Evolutionary conservation across 495 filamentous ascomycete species (phyloP).

Genomic region (Talaromyces trachyspermus): DNA sequence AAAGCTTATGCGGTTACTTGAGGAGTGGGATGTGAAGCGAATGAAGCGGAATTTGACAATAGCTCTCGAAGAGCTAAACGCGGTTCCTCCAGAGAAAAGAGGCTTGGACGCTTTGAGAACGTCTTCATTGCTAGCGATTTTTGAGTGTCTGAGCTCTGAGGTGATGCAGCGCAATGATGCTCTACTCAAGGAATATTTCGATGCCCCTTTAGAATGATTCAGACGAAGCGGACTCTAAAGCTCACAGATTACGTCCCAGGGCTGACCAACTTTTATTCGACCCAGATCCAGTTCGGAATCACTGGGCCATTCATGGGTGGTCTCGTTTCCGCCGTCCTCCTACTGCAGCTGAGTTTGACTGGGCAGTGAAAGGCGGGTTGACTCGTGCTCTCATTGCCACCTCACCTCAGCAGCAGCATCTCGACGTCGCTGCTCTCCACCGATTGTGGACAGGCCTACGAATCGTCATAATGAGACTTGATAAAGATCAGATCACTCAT

Average conservation of each 20-base stretch:
- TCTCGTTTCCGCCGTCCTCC: slow-evolving; percentile 48
- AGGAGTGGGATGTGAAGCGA: slow-evolving; percentile 54
- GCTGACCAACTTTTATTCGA: slow-evolving; percentile 76
- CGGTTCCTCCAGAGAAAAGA: slow-evolving; percentile 40
- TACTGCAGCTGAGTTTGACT: slow-evolving; percentile 66
- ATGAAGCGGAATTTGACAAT: slow-evolving; percentile 48
- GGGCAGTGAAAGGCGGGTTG: slow-evolving; percentile 67
- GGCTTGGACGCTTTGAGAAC: slow-evolving; percentile 40
- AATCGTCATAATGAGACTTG: slow-evolving; percentile 59
- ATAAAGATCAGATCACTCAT: slow-evolving; percentile 69
- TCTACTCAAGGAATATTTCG: slow-evolving; percentile 54
- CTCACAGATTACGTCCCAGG: slow-evolving; percentile 66
- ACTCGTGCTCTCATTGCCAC: slow-evolving; percentile 27
- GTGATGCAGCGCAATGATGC: slow-evolving; percentile 47
- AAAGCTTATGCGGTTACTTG: slow-evolving; percentile 45
- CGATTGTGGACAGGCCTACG: slow-evolving; percentile 70
- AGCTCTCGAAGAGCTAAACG: slow-evolving; percentile 40
- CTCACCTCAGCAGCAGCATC: slow-evolving; percentile 31
- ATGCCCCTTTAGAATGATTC: slow-evolving; percentile 72
- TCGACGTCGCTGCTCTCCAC: slow-evolving; percentile 45
- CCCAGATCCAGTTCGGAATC: slow-evolving; percentile 44
- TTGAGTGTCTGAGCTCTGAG: slow-evolving; percentile 57
- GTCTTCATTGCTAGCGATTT: slow-evolving; percentile 49
- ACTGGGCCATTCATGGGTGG: slow-evolving; percentile 67
- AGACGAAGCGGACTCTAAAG: slow-evolving; percentile 62